A percentile compares a stretch with the other conserved stretches of the same genome.
These are phyloP conservation scores for Stachybotrys echinatus DNA, from an alignment of 2,329 filamentous ascomycete species.

Conservation along the genomic window DNA sequence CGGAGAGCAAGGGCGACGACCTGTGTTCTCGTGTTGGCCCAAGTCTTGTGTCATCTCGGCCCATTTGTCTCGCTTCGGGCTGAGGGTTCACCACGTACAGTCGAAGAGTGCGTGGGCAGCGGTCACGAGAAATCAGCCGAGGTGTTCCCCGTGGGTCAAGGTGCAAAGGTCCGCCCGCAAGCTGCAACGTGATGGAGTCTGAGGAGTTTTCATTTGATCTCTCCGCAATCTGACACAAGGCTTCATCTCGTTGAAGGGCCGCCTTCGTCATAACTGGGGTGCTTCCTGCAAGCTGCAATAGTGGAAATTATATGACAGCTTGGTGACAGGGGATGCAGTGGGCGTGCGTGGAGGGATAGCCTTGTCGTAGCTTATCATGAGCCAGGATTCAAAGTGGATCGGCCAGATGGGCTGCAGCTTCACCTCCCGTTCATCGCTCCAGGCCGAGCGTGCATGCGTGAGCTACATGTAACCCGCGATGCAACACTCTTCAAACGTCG, in stretches of 20 bases:
- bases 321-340: background rate
- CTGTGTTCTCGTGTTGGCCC: background rate
- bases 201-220: background rate
- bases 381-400: background rate
- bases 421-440: background rate
- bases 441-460: background rate
- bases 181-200: background rate
- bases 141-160: background rate
- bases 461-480: background rate
- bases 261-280: background rate
- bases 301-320: background rate
- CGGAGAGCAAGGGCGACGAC: background rate
- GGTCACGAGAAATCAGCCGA: background rate
- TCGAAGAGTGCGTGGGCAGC: background rate
- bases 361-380: background rate
- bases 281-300: background rate
- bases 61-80: background rate
- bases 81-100: background rate
- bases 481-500: constrained; percentile 1
- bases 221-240: background rate
- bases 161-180: background rate
- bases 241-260: background rate
- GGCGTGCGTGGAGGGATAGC: background rate
- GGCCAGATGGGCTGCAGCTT: background rate
- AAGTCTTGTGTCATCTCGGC: too few relatives aligned